Conservation (phyloP, 2,329 filamentous ascomycete genomes). For the Epichloe elymi region DNA sequence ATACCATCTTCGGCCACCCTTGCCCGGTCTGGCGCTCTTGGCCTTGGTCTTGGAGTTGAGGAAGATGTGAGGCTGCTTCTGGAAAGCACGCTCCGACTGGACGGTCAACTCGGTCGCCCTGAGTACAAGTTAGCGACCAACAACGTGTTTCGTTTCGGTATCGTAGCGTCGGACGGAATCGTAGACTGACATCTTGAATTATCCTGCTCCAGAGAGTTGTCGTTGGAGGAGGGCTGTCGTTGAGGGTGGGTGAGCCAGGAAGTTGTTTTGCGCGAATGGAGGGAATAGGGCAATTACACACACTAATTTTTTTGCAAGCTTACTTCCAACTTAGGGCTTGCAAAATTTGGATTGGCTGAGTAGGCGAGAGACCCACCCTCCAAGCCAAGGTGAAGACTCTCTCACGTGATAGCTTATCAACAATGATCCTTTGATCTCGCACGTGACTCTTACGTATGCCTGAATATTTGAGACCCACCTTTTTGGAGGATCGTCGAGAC, state of each 20-base stretch:
- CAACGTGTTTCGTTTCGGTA: conserved; percentile 2
- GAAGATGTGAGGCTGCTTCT: conserved; percentile 99
- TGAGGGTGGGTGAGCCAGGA: conserved; percentile 22
- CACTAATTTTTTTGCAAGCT: conserved; percentile 18
- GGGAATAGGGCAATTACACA: conserved; percentile 26
- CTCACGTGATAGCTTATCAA: background rate
- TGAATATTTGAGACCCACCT: background rate
- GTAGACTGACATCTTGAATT: conserved; percentile 30
- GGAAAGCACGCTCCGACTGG: conserved; percentile 99
- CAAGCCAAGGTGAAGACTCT: background rate
- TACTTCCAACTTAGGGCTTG: conserved; percentile 26
- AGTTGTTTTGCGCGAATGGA: conserved; percentile 24
- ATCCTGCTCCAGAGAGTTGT: conserved; percentile 27
- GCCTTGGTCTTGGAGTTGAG: conserved; percentile 89
- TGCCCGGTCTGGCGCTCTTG: conserved; percentile 73
- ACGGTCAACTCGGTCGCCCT: conserved; percentile 99
- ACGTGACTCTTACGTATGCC: background rate
- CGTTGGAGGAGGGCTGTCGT: conserved; percentile 26
- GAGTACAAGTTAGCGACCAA: conserved; percentile 27
- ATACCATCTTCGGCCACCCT: conserved; percentile 89
- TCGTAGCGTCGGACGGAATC: conserved; percentile 3
- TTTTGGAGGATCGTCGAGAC: background rate
- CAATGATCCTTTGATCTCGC: background rate
- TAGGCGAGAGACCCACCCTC: conserved; percentile 15
- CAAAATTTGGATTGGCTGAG: conserved; percentile 24